Base-by-base conservation (phyloP, 1,284 basidiomycete species). In the Apiotrichum mycotoxinovorans region DNA sequence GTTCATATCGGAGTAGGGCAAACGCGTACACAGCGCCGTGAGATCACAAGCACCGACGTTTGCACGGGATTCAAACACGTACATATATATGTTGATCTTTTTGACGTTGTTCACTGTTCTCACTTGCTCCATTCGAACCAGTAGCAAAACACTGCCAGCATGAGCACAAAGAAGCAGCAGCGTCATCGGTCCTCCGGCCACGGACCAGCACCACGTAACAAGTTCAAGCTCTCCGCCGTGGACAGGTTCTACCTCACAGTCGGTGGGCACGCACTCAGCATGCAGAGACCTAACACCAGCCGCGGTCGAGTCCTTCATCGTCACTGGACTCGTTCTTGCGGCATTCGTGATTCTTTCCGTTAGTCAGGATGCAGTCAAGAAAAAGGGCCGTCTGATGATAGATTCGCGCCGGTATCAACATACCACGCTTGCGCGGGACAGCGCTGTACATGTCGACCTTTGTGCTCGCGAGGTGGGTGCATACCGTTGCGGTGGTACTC, bases 381-480 rank as follows among this genome's bases (percentile, higher is more conserved):
- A 33, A 1, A 9, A 14, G 25, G 14, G 10, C 10, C 8, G 10
- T 9, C 51, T 48, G 12, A 54, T 15, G 1, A 14, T 46, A 60
- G 58, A 10, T 18, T 1, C 55, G 59, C 26, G 43, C 57, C 10
- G 34, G 47, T 0, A 26, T 42, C 9, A 22, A 41, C 11, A 54
- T 43, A 25, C 18, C 48, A 23, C 34, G 14, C 12, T 17, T 40
- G 5, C 35, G 48, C n/a, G 48, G 34, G 10, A 25, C 23, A 4
- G 87, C 89, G 23, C 88, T 92, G 38, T 94, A 94, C 77, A 83
- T 94, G 51, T 83, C 83, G 59, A 86, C 92, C 53, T 94, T 94
- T 72, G 87, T 85, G 8, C 78, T 94, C 54, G 91, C 90, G 26
- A 90, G 94, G 90, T 92, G 72, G 68, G 88, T 82, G 5, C 22